Evolutionary conservation across 345 rosid species (phyloP), one percentile per base, ranked within the genome.

Genomic region (Heritiera littoralis): DNA sequence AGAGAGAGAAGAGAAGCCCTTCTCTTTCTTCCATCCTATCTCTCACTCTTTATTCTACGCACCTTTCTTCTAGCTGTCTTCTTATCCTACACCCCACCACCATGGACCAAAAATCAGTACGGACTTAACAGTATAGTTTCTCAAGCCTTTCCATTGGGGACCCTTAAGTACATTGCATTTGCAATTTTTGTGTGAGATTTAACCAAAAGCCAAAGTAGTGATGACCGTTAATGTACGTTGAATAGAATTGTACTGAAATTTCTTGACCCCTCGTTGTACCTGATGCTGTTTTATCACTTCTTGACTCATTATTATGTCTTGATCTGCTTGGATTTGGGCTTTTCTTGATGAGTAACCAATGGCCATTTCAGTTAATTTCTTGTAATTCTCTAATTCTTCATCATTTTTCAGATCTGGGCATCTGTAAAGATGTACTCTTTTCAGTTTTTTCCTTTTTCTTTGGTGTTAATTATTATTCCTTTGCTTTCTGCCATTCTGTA

Each of bases 341-440:
- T 77, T 73, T 77, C 60, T 83, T 81, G 78, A 80, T 80, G 65
- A 86, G 35, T 75, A 74, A 60, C 28, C 80, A 70, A 51, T 41
- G 40, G 83, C 84, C 83, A 73, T 48, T 85, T 72, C 61, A 68
- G 56, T 66, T 78, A 64, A 4, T 64, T 66, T 78, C 82, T 74
- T 80, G 30, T 69, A 23, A 76, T 86, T 67, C 82, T 80, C 81
- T 43, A 78, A 70, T 79, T 80, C 79, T 72, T 80, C 81, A 70
- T 66, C 74, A 43, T 23, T 23, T 23, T 38, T 79, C 85, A 85
- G 90, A 89, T 89, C 89, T 84, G 86, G 77, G 82, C 81, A 74
- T 32, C 76, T 86, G 84, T 84, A 90, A 89, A 89, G 91, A 87
- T 82, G 85, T 87, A 83, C 66, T 80, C 82, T 83, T 83, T 54